phyloP scores from a whole-genome alignment of 2,329 filamentous ascomycete genomes.

The Phaeophleospora eucalypticola region DNA sequence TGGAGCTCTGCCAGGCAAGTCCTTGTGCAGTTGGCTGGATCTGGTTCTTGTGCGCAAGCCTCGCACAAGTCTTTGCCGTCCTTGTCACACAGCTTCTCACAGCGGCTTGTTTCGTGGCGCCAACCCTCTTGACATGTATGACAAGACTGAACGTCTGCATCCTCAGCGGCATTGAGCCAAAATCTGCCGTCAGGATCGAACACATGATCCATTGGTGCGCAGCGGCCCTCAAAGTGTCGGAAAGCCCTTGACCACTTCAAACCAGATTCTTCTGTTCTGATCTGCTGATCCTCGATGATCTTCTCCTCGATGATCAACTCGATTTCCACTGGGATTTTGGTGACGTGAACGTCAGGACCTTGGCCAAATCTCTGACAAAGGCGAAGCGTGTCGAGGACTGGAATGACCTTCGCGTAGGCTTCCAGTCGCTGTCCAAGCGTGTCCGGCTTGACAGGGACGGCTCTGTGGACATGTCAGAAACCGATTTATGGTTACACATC shows the following conservation, averaged over 20 bases:
- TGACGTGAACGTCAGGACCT: constrained; percentile 17
- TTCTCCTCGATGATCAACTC: constrained; percentile 16
- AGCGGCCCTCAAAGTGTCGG: constrained; percentile 11
- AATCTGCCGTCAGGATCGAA: background rate
- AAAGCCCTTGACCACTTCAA: constrained; percentile 5
- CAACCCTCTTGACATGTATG: constrained; percentile 3
- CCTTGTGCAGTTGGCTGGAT: constrained; percentile 2
- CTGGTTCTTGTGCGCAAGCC: constrained; percentile 1
- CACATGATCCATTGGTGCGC: constrained; percentile 10
- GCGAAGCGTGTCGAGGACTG: constrained; percentile 11
- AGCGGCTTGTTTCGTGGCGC: background rate
- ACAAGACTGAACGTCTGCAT: background rate
- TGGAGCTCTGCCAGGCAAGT: constrained; percentile 5
- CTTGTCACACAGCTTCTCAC: background rate
- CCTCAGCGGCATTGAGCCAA: background rate
- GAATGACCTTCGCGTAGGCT: constrained; percentile 8
- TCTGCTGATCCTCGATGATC: constrained; percentile 1
- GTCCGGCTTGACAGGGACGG: constrained; percentile 16
- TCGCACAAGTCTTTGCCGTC: background rate
- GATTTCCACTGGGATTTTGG: constrained; percentile 21
- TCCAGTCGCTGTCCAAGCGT: constrained; percentile 11
- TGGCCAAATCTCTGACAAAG: constrained; percentile 22
- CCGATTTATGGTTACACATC: too few species aligned
- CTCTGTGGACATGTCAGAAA: constrained; percentile 6
- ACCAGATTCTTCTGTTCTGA: background rate